These are phyloP conservation scores for Capsicum baccatum DNA, from an alignment of 257 asterid genomes.

Conservation along the genomic window DNA sequence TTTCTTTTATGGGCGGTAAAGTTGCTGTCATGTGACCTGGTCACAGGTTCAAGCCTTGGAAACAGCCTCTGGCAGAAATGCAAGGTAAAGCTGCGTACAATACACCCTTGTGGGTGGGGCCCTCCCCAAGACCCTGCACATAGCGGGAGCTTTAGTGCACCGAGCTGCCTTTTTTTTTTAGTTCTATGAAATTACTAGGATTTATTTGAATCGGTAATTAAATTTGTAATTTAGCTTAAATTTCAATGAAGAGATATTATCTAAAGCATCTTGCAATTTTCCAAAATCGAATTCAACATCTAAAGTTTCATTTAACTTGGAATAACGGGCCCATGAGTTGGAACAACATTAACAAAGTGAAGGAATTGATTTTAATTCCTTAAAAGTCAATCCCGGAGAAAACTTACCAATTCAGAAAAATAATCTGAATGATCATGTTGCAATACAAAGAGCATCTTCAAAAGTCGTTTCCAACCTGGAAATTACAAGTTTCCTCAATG, in stretches of 20 bases:
- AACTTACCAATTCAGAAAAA: background rate
- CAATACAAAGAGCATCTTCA: background rate
- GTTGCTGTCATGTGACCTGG: too few relatives aligned
- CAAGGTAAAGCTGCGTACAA: too few relatives aligned
- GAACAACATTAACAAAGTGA: background rate
- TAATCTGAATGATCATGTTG: conserved; percentile 1
- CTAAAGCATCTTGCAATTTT: background rate
- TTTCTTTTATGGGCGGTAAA: too few relatives aligned
- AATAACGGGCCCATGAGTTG: background rate
- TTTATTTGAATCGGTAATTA: too few relatives aligned
- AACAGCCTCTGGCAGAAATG: too few relatives aligned
- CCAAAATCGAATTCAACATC: too few relatives aligned
- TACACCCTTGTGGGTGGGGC: too few relatives aligned
- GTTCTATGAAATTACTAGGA: background rate
- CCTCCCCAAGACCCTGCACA: too few relatives aligned
- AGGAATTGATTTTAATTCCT: background rate
- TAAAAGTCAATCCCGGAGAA: background rate
- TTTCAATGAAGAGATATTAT: background rate
- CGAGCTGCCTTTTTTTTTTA: too few relatives aligned
- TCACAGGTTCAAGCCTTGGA: too few relatives aligned
- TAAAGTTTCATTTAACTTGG: background rate
- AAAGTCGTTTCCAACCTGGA: background rate
- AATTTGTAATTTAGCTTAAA: too few relatives aligned
- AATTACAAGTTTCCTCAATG: background rate
- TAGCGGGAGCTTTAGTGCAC: too few relatives aligned